A percentile compares a stretch with the other conserved stretches of the same genome.
Evolutionary conservation across 257 asterid species (phyloP).

Genomic region (Scutellaria barbata): DNA sequence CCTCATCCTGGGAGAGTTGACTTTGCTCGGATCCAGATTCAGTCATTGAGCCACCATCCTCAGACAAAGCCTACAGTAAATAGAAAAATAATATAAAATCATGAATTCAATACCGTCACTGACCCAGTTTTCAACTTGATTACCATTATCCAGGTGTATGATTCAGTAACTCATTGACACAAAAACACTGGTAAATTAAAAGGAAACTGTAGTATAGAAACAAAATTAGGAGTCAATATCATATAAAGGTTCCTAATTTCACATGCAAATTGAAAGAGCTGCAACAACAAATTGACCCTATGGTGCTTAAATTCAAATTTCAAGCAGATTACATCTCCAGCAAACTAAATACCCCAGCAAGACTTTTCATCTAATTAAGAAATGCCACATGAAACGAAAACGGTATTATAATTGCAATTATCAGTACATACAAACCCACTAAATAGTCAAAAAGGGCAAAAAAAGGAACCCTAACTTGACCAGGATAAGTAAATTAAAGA

Average conservation of each 20-base stretch:
- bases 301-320: neutral
- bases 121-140: conserved; percentile 7
- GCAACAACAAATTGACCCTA: neutral
- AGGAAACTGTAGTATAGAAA: neutral
- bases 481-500: neutral
- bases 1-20: conserved; percentile 62
- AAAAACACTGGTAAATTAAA: too few species aligned
- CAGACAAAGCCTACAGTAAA: conserved; percentile 52
- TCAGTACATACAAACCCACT: neutral
- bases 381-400: neutral
- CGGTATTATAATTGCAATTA: neutral
- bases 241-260: neutral
- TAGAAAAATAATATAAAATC: conserved; percentile 20
- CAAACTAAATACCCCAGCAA: neutral
- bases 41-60: conserved; percentile 46
- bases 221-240: conserved; percentile 12
- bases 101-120: neutral
- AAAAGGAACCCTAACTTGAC: neutral
- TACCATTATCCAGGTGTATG: too few species aligned
- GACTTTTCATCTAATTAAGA: neutral
- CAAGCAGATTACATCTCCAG: neutral
- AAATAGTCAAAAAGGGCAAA: neutral
- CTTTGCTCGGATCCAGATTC: conserved; percentile 55
- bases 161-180: too few species aligned
- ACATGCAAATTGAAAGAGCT: neutral